Evolutionary conservation across 1,284 basidiomycete species (phyloP).

Genomic region (Trichosporon faecale): DNA sequence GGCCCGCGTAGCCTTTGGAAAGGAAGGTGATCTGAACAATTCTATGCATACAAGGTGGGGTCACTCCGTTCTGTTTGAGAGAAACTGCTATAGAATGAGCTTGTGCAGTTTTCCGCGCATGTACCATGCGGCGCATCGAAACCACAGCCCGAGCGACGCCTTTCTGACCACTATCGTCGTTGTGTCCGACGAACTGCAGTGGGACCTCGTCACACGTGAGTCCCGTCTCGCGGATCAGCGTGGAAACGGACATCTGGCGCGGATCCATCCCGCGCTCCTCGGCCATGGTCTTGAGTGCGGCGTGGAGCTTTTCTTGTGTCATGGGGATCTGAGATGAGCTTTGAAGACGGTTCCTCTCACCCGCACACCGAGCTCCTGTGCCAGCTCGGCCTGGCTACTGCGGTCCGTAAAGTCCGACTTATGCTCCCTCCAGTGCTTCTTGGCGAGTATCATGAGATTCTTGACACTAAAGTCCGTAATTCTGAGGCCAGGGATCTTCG

Average conservation of each 20-base stretch:
- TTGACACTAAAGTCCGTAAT: background rate
- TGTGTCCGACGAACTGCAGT: no score
- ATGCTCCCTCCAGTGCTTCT: background rate
- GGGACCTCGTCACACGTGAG: no score
- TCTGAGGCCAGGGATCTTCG: background rate
- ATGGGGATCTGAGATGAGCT: background rate
- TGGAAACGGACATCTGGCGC: background rate
- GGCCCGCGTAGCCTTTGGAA: no score
- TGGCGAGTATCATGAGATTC: background rate
- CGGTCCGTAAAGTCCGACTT: background rate
- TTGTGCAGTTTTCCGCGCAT: no score
- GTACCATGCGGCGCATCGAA: no score
- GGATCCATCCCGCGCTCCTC: background rate
- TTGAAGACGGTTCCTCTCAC: background rate
- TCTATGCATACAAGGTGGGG: no score
- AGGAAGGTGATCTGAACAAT: no score
- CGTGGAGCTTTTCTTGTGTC: background rate
- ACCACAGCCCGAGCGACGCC: no score
- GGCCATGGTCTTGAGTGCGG: background rate
- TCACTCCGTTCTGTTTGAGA: no score
- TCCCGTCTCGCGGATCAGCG: no score
- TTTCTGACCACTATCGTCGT: no score
- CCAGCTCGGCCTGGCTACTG: background rate
- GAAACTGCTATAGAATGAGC: no score
- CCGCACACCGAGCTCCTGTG: background rate